Conservation (phyloP, 495 filamentous ascomycete genomes). For the Penicillium silybi region DNA sequence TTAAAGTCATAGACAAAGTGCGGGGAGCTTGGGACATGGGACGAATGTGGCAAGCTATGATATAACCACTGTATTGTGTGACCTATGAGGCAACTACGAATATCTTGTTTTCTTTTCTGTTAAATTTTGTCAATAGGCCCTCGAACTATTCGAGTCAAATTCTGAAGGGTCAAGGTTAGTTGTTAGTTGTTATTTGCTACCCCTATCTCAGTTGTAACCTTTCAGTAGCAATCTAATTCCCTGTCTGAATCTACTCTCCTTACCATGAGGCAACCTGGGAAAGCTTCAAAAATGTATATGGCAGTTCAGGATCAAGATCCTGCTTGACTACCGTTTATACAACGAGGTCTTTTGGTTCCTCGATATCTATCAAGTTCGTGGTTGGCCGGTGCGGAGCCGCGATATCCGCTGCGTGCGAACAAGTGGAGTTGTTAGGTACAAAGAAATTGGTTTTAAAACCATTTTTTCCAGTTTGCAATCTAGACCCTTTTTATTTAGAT, state of each 20-base stretch:
- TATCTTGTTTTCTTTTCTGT: not conserved
- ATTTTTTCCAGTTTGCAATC: not conserved
- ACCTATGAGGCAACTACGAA: not conserved
- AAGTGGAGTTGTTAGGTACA: not conserved
- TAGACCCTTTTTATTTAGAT: not conserved
- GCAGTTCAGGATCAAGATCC: not conserved
- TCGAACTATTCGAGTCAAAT: too few species aligned
- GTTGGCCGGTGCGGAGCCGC: not conserved
- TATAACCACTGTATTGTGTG: slow-evolving; percentile 16
- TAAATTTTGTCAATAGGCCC: too few species aligned
- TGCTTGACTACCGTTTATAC: not conserved
- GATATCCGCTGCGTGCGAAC: not conserved
- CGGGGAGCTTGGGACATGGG: slow-evolving; percentile 13
- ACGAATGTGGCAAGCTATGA: slow-evolving; percentile 23
- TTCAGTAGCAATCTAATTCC: too few species aligned
- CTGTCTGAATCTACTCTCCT: too few species aligned
- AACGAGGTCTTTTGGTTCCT: not conserved
- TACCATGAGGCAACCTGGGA: too few species aligned
- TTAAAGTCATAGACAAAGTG: slow-evolving; percentile 2
- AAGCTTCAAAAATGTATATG: not conserved
- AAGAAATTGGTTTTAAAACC: not conserved
- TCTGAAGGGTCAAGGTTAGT: too few species aligned
- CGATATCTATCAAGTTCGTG: not conserved
- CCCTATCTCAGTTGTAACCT: too few species aligned
- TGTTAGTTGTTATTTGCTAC: too few species aligned